Conservation (phyloP, 768 basidiomycete species). For the Lepiota brunneoincarnata region DNA sequence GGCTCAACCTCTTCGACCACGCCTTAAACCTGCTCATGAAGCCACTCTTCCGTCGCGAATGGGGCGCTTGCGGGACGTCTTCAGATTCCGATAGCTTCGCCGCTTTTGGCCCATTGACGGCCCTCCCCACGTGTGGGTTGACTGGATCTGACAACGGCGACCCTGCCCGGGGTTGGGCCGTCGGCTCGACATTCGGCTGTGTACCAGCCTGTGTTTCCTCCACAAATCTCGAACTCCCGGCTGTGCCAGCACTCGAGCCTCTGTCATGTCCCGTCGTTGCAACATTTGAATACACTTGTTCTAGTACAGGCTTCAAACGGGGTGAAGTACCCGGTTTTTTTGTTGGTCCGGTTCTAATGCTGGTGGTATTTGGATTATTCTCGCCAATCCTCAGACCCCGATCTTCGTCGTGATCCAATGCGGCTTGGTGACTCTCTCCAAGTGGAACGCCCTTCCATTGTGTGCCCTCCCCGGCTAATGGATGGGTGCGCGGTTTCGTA, state of each 20-base stretch:
- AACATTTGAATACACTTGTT: not conserved
- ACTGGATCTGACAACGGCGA: slow-evolving; percentile 1
- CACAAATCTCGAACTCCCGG: not conserved
- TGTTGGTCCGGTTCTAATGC: not conserved
- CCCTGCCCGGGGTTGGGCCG: not conserved
- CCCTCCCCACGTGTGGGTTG: slow-evolving; percentile 6
- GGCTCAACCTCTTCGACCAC: slow-evolving; percentile 9
- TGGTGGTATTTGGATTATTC: not conserved
- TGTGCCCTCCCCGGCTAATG: not conserved
- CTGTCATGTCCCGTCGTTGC: slow-evolving; percentile 3
- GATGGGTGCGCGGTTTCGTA: slow-evolving; percentile 1
- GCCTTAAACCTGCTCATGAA: slow-evolving; percentile 2
- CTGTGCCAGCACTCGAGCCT: not conserved
- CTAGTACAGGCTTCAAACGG: not conserved
- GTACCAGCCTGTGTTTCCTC: not conserved
- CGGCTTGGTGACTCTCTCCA: not conserved
- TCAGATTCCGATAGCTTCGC: not conserved
- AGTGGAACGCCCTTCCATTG: slow-evolving; percentile 3
- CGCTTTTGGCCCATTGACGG: not conserved
- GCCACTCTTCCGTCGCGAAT: not conserved
- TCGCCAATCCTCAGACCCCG: not conserved
- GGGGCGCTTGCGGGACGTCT: not conserved
- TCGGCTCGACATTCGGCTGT: no score
- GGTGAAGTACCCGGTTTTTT: not conserved
- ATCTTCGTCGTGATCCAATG: not conserved